A percentile compares a stretch with the other conserved stretches of the same genome.
These are phyloP conservation scores for Salix viminalis DNA, from an alignment of 345 rosid genomes.

Conservation along the genomic window DNA sequence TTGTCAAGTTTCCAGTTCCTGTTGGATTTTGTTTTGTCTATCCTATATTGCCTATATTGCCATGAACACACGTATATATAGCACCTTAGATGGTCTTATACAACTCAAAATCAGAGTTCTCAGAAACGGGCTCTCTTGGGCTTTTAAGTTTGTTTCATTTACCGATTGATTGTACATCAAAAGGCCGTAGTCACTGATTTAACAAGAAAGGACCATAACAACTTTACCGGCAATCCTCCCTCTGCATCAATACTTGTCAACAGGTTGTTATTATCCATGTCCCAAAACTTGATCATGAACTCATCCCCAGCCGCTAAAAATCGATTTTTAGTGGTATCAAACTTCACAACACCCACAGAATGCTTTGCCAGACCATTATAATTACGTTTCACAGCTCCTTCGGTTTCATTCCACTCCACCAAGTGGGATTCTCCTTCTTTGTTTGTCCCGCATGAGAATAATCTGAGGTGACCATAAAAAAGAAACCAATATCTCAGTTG, in stretches of 20 bases:
- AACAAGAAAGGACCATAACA: background rate
- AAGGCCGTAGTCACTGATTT: conserved; percentile 4
- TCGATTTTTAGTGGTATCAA: conserved; percentile 74
- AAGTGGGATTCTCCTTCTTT: conserved; percentile 74
- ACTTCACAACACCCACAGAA: conserved; percentile 67
- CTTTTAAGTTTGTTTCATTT: background rate
- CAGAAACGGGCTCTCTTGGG: background rate
- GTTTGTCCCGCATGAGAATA: conserved; percentile 79
- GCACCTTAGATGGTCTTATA: background rate
- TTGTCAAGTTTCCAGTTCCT: background rate
- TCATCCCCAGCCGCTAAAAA: conserved; percentile 90
- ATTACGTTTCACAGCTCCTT: conserved; percentile 60
- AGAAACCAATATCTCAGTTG: conserved; percentile 2
- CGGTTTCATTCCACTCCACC: conserved; percentile 93
- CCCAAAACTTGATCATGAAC: conserved; percentile 72
- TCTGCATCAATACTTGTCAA: conserved; percentile 68
- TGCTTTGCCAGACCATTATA: conserved; percentile 72
- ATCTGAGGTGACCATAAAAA: conserved; percentile 34
- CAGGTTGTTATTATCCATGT: conserved; percentile 56
- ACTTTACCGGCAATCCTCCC: conserved; percentile 73
- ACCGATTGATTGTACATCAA: background rate
- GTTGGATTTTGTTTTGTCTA: background rate
- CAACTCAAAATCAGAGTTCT: background rate
- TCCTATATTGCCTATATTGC: background rate
- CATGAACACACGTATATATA: background rate